Evolutionary conservation across 768 basidiomycete genomes (phyloP).

Genomic region (Amanita subjunquillea): DNA sequence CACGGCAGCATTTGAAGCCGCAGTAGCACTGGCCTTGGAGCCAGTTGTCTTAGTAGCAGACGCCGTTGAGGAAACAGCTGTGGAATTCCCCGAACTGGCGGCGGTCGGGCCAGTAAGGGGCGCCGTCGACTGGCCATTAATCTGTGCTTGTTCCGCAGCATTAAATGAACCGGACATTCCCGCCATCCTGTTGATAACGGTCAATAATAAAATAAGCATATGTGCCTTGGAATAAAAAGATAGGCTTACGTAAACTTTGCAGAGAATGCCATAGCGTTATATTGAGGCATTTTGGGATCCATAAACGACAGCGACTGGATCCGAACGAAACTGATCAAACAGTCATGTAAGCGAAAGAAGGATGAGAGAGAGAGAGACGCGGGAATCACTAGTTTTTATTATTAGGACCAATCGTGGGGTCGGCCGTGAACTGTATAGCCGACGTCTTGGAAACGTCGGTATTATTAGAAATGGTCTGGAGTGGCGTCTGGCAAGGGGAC

Average conservation of each 20-base stretch:
- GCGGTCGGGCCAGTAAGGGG: constrained; percentile 33
- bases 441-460: constrained; percentile 41
- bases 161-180: constrained; percentile 69
- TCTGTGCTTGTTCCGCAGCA: constrained; percentile 39
- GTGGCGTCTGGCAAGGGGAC: constrained; percentile 28
- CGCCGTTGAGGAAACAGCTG: background rate
- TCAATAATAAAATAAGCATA: background rate
- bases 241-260: constrained; percentile 60
- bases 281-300: constrained; percentile 41
- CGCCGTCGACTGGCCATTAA: constrained; percentile 51
- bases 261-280: constrained; percentile 63
- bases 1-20: constrained; percentile 12
- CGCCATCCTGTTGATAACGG: constrained; percentile 32
- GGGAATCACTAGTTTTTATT: constrained; percentile 40
- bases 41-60: constrained; percentile 6
- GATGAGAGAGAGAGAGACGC: background rate
- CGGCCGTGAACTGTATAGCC: constrained; percentile 40
- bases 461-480: constrained; percentile 39
- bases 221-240: background rate
- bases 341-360: constrained; percentile 3
- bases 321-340: constrained; percentile 58
- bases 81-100: background rate
- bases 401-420: constrained; percentile 44
- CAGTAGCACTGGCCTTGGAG: constrained; percentile 16
- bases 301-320: constrained; percentile 48